phyloP scores from a whole-genome alignment of 2,329 filamentous ascomycete species.

The Colletotrichum sp. region DNA sequence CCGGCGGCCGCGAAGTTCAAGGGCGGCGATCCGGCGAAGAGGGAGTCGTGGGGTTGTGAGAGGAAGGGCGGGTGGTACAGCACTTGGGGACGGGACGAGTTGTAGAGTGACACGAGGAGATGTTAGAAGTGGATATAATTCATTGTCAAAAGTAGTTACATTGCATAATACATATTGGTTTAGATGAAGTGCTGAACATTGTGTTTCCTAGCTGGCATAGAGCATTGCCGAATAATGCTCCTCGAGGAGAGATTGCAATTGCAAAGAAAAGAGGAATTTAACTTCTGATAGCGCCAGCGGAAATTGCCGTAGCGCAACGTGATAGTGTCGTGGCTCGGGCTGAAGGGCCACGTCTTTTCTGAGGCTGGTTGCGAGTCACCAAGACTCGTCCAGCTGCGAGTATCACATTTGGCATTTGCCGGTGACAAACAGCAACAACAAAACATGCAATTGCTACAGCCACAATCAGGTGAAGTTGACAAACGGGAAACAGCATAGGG shows the following conservation, averaged over 20 bases:
- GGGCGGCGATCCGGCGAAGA: conserved; percentile 3
- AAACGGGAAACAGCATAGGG: not conserved
- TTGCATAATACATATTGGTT: not conserved
- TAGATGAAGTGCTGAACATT: accelerated
- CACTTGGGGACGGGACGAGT: not conserved
- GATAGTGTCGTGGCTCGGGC: not conserved
- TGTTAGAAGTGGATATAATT: not conserved
- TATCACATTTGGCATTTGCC: not conserved
- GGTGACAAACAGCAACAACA: not conserved
- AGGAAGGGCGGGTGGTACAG: not conserved
- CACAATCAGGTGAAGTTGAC: not conserved
- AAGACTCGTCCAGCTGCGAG: not conserved
- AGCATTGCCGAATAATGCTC: not conserved
- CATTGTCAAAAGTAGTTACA: not conserved
- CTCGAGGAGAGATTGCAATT: too few relatives aligned
- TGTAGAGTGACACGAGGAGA: not conserved
- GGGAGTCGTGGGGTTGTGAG: conserved; percentile 11
- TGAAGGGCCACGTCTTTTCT: not conserved
- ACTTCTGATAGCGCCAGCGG: not conserved
- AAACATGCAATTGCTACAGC: not conserved
- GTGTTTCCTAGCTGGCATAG: accelerated
- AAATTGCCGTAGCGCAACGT: not conserved
- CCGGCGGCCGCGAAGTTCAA: not conserved
- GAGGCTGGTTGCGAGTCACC: not conserved
- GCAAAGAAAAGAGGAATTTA: not conserved